Conservation (phyloP, 2,329 filamentous ascomycete genomes). For the Verticillium tricorpus region DNA sequence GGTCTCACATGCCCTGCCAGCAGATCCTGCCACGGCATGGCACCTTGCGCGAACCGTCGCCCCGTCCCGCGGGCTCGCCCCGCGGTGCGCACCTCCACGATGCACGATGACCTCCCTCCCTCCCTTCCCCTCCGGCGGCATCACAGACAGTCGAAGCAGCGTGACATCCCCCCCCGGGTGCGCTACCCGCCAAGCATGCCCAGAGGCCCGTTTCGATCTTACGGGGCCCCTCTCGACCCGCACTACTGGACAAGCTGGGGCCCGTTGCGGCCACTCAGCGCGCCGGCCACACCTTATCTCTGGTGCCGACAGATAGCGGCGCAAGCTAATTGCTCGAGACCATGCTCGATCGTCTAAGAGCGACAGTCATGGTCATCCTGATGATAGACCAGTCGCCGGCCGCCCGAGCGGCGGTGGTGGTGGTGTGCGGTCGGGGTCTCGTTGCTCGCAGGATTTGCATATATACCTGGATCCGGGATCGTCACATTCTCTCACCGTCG, state of each 20-base stretch:
- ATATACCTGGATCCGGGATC: background rate
- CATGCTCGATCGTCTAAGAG: conserved; percentile 2
- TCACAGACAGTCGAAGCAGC: background rate
- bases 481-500: background rate
- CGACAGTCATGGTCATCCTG: background rate
- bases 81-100: background rate
- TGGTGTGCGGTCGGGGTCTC: background rate
- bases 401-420: background rate
- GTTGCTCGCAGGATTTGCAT: background rate
- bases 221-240: background rate
- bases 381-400: background rate
- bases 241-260: background rate
- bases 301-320: conserved; percentile 3
- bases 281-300: conserved; percentile 4
- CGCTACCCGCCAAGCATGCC: conserved; percentile 1
- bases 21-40: background rate
- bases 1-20: background rate
- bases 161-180: background rate
- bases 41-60: background rate
- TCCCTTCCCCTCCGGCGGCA: background rate
- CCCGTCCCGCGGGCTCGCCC: background rate
- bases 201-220: background rate
- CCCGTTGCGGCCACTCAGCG: background rate
- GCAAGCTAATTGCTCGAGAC: conserved; percentile 1
- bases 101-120: background rate